Evolutionary conservation across 1,284 basidiomycete genomes (phyloP).

Genomic region (Cutaneotrichosporon sp.): DNA sequence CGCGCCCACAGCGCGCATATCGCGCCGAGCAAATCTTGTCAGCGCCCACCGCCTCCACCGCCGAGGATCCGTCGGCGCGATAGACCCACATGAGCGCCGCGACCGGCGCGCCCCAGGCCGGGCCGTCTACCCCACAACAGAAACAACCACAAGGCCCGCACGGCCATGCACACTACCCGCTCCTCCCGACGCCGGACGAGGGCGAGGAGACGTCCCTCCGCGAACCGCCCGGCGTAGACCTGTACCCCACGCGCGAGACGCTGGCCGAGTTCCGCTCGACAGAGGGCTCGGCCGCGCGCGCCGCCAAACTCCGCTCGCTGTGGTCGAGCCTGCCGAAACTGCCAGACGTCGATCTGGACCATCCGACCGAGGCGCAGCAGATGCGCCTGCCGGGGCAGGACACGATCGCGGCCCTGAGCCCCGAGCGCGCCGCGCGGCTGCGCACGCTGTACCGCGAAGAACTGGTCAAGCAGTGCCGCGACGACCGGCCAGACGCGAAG

Average conservation of each 20-base stretch:
- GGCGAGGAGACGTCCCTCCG: slow-evolving; percentile 10
- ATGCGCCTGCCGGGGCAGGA: slow-evolving; percentile 47
- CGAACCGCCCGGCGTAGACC: slow-evolving; percentile 15
- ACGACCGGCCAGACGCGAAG: slow-evolving; percentile 40
- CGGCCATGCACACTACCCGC: slow-evolving; percentile 9
- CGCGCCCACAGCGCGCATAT: too few species aligned
- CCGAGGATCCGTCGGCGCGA: too few species aligned
- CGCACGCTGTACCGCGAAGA: slow-evolving; percentile 72
- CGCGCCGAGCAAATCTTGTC: background rate
- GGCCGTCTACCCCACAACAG: too few species aligned
- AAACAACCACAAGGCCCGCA: too few species aligned
- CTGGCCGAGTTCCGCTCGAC: slow-evolving; percentile 42
- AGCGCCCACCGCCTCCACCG: too few species aligned
- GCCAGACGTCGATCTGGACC: slow-evolving; percentile 25
- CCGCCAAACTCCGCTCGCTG: slow-evolving; percentile 42
- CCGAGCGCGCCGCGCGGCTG: slow-evolving; percentile 64
- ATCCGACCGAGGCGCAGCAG: slow-evolving; percentile 33
- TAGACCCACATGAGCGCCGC: background rate
- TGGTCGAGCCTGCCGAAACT: slow-evolving; percentile 46
- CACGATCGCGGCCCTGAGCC: slow-evolving; percentile 53
- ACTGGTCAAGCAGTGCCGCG: slow-evolving; percentile 58
- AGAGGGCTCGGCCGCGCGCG: slow-evolving; percentile 41
- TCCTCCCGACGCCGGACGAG: background rate
- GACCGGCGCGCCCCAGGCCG: background rate
- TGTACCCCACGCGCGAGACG: slow-evolving; percentile 11